Conservation (phyloP, 2,329 filamentous ascomycete species). For the Spiromastix sp. region DNA sequence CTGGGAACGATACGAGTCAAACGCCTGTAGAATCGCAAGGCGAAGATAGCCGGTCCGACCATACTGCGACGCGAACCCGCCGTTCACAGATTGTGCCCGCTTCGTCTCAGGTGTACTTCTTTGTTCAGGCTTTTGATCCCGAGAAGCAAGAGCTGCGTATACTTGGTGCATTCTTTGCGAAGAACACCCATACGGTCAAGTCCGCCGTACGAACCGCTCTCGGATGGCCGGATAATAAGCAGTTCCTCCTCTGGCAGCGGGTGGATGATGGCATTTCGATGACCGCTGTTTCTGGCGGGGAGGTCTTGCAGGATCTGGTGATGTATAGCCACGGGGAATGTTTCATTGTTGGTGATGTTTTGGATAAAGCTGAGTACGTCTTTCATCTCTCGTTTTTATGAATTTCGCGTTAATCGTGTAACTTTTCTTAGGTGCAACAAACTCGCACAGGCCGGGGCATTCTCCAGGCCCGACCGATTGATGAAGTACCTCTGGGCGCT, state of each 20-base stretch:
- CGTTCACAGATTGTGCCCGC: too few relatives aligned
- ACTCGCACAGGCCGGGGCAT: conserved; percentile 24
- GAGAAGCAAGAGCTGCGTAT: conserved; percentile 34
- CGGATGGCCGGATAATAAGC: conserved; percentile 26
- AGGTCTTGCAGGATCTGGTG: conserved; percentile 23
- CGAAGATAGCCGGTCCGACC: too few relatives aligned
- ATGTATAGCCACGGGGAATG: conserved; percentile 25
- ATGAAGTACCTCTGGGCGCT: conserved; percentile 36
- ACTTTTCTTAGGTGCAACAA: conserved; percentile 20
- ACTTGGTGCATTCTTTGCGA: conserved; percentile 33
- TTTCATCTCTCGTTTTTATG: neutral
- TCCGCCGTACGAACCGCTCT: conserved; percentile 29
- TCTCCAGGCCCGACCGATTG: conserved; percentile 28
- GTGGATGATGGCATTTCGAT: conserved; percentile 25
- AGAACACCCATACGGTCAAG: conserved; percentile 30
- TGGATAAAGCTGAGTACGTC: conserved; percentile 28
- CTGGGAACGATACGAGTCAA: conserved; percentile 7
- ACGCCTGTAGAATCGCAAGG: neutral
- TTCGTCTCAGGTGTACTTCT: conserved; percentile 33
- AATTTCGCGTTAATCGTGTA: too few relatives aligned
- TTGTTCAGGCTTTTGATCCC: conserved; percentile 43
- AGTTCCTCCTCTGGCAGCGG: conserved; percentile 35
- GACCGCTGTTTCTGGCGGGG: conserved; percentile 22
- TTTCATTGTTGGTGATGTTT: conserved; percentile 32
- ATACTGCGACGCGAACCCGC: too few relatives aligned